A percentile compares a stretch with the other conserved stretches of the same genome.
phyloP scores from a whole-genome alignment of 2,329 filamentous ascomycete genomes.

The Endoconidiophora laricicola region DNA sequence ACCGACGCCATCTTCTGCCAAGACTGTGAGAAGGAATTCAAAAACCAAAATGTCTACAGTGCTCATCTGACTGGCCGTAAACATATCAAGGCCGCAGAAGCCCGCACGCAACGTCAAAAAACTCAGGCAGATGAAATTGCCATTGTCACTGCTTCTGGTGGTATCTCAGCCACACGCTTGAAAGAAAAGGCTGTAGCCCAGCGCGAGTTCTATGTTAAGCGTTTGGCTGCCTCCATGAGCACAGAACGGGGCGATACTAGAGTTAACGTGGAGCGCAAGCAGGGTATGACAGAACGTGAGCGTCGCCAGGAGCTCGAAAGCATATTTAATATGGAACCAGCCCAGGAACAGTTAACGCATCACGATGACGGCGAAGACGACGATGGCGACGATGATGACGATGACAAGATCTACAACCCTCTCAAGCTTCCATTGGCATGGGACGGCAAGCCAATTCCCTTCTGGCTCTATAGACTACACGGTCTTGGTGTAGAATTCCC shows the following conservation, averaged over 20 bases:
- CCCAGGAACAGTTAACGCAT: constrained; percentile 11
- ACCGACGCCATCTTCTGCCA: constrained; percentile 70
- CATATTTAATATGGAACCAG: constrained; percentile 41
- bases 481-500: constrained; percentile 87
- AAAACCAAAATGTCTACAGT: constrained; percentile 88
- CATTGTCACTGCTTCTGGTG: constrained; percentile 17
- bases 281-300: constrained; percentile 94
- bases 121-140: constrained; percentile 17
- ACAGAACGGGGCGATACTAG: constrained; percentile 77
- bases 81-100: constrained; percentile 68
- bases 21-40: constrained; percentile 88
- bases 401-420: constrained; percentile 90
- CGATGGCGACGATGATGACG: constrained; percentile 45
- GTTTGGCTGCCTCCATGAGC: constrained; percentile 66
- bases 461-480: constrained; percentile 96
- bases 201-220: constrained; percentile 68
- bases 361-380: constrained; percentile 47
- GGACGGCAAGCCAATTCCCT: constrained; percentile 98
- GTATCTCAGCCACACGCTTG: constrained; percentile 34
- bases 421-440: constrained; percentile 89
- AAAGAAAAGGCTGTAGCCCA: constrained; percentile 87
- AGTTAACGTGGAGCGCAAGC: constrained; percentile 88
- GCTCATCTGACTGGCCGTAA: constrained; percentile 81
- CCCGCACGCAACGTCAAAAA: constrained; percentile 34
- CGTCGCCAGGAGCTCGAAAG: constrained; percentile 87